Conservation (phyloP, 768 basidiomycete species). For the Asterophora lycoperdoides region DNA sequence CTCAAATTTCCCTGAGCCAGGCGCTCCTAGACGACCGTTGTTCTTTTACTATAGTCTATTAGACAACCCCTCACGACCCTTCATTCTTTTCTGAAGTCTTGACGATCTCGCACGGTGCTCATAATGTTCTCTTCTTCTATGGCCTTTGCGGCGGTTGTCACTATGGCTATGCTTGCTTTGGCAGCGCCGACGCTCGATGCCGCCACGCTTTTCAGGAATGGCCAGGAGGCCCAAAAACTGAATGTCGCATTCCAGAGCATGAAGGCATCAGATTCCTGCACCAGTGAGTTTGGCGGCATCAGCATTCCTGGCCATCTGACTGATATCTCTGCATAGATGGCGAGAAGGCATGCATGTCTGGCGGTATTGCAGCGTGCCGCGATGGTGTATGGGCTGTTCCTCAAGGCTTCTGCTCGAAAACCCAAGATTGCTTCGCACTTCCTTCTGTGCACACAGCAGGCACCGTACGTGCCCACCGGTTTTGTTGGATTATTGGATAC, state of each 20-base stretch:
- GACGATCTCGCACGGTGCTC: conserved; percentile 2
- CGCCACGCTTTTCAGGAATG: conserved; percentile 44
- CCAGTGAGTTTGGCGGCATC: conserved; percentile 27
- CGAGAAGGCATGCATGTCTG: conserved; percentile 41
- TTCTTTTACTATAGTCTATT: neutral
- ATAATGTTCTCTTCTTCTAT: conserved; percentile 15
- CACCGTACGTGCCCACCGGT: conserved; percentile 32
- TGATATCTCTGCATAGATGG: conserved; percentile 27
- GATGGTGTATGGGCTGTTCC: conserved; percentile 37
- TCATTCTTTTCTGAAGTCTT: conserved; percentile 14
- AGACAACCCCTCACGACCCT: conserved; percentile 8
- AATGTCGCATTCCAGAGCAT: conserved; percentile 44
- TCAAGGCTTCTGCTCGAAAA: conserved; percentile 29
- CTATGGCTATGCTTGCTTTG: conserved; percentile 18
- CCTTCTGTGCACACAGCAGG: conserved; percentile 41
- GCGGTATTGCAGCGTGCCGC: conserved; percentile 36
- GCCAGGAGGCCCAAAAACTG: conserved; percentile 44
- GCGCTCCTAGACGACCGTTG: conserved; percentile 22
- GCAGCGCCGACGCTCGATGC: conserved; percentile 37
- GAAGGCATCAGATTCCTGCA: conserved; percentile 40
- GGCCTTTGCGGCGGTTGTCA: conserved; percentile 15
- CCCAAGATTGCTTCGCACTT: conserved; percentile 47
- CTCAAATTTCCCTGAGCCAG: conserved; percentile 26
- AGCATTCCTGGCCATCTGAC: neutral
- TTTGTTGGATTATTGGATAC: neutral